A percentile compares a stretch with the other conserved stretches of the same genome.
Evolutionary conservation across 805 yeast species (phyloP).

Genomic region (Lipomyces chichibuensis): DNA sequence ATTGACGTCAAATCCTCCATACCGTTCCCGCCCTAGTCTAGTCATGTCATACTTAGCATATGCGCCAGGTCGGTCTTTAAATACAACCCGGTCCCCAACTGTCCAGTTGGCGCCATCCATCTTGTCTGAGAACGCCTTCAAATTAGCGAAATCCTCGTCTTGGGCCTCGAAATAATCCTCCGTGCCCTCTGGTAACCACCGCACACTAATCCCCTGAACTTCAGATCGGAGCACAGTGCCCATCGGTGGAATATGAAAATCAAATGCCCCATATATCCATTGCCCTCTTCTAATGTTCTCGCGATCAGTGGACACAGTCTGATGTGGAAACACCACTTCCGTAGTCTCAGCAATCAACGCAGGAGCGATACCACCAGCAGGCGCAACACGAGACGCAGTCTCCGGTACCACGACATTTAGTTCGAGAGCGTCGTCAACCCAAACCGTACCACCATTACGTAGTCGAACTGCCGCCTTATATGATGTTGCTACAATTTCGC

Average conservation of each 20-base stretch:
- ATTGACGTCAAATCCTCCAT: conserved; percentile 34
- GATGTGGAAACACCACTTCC: conserved; percentile 26
- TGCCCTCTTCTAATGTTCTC: conserved; percentile 26
- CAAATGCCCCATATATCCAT: conserved; percentile 29
- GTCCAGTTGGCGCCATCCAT: conserved; percentile 33
- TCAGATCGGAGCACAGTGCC: conserved; percentile 28
- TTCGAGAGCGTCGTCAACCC: conserved; percentile 25
- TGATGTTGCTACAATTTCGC: conserved; percentile 18
- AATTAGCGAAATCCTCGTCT: conserved; percentile 14
- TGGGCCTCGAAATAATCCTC: conserved; percentile 20
- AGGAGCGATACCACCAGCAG: conserved; percentile 32
- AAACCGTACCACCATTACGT: conserved; percentile 25
- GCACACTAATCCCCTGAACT: conserved; percentile 19
- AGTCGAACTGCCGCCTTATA: conserved; percentile 20
- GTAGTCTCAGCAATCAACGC: conserved; percentile 23
- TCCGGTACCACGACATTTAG: conserved; percentile 14
- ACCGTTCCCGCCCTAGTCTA: conserved; percentile 27
- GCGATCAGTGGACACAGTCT: conserved; percentile 14
- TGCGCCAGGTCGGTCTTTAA: conserved; percentile 17
- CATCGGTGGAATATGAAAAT: conserved; percentile 2
- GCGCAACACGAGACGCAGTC: conserved; percentile 17
- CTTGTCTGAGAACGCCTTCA: conserved; percentile 17
- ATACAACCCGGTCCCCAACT: conserved; percentile 34
- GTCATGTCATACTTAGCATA: conserved; percentile 15
- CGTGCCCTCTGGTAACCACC: conserved; percentile 28